Conservation (phyloP, 2,329 filamentous ascomycete genomes). For the Fusarium concolor region DNA sequence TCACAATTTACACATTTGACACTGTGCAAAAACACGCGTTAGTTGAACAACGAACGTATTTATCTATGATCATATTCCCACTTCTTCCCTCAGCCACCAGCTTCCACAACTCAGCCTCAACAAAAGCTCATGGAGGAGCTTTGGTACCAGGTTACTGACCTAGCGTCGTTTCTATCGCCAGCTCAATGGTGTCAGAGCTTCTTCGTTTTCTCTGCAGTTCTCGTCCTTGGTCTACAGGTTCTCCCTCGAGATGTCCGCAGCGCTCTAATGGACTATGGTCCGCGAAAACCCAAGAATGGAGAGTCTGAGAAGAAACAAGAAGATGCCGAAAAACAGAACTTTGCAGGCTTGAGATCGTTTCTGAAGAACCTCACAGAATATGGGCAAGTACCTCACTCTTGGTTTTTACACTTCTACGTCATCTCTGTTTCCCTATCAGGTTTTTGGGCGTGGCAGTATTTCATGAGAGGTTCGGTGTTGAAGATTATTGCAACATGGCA, state of each 20-base stretch:
- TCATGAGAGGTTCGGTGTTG: conserved; percentile 66
- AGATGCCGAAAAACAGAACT: conserved; percentile 2
- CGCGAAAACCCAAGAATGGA: conserved; percentile 51
- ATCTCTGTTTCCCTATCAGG: conserved; percentile 75
- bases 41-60: conserved; percentile 13
- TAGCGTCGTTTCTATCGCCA: conserved; percentile 37
- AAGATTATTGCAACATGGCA: conserved; percentile 58
- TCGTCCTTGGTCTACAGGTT: conserved; percentile 56
- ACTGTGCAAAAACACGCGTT: conserved; percentile 10
- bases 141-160: conserved; percentile 3
- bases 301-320: conserved; percentile 30
- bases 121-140: conserved; percentile 9
- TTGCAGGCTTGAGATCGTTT: conserved; percentile 40
- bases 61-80: neutral
- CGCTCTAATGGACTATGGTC: conserved; percentile 64
- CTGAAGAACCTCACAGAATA: conserved; percentile 48
- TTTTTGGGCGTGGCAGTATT: conserved; percentile 79
- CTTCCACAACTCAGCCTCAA: neutral
- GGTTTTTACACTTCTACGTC: conserved; percentile 91
- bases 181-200: conserved; percentile 58
- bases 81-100: neutral
- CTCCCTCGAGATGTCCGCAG: conserved; percentile 59
- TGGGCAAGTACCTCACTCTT: conserved; percentile 82
- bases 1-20: neutral
- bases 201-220: conserved; percentile 58